Percentiles rank a stretch among this genome's conserved stretches.
Evolutionary conservation across 1,284 basidiomycete genomes (phyloP).

Genomic region (Irpex sp.): DNA sequence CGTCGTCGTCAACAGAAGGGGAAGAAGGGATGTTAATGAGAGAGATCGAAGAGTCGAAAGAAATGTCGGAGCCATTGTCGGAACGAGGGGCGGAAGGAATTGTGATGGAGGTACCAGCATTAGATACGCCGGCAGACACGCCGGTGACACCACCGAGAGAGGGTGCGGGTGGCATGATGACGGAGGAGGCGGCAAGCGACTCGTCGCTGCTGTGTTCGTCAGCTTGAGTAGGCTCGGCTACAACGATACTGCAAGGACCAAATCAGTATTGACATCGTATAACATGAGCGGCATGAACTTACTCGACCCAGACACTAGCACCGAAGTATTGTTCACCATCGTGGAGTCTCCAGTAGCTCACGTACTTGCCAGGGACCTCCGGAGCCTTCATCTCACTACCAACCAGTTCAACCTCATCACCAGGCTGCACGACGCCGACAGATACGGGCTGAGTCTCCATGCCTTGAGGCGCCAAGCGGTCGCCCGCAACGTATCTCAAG

Average conservation of each 20-base stretch:
- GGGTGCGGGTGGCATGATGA: conserved; percentile 57
- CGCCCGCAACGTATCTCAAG: conserved; percentile 68
- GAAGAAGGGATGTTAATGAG: conserved; percentile 56
- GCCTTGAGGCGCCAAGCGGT: conserved; percentile 35
- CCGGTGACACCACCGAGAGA: conserved; percentile 16
- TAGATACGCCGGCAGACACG: conserved; percentile 14
- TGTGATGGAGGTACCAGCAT: conserved; percentile 14
- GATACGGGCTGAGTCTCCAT: conserved; percentile 32
- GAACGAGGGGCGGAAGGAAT: conserved; percentile 35
- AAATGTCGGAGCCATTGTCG: conserved; percentile 44
- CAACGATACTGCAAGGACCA: conserved; percentile 50
- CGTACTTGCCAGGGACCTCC: conserved; percentile 66
- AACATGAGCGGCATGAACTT: conserved; percentile 21
- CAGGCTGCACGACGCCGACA: conserved; percentile 52
- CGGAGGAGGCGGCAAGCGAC: conserved; percentile 62
- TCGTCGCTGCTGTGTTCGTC: conserved; percentile 36
- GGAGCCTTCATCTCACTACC: conserved; percentile 81
- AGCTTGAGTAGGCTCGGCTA: conserved; percentile 45
- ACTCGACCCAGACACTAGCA: conserved; percentile 75
- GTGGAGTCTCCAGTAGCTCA: conserved; percentile 71
- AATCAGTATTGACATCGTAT: conserved; percentile 11
- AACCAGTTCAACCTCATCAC: conserved; percentile 59
- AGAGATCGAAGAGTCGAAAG: conserved; percentile 54
- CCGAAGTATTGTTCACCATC: conserved; percentile 65
- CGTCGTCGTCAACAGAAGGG: conserved; percentile 35